Conservation (phyloP, 208 protist species). For the Crithidia brevicula region DNA sequence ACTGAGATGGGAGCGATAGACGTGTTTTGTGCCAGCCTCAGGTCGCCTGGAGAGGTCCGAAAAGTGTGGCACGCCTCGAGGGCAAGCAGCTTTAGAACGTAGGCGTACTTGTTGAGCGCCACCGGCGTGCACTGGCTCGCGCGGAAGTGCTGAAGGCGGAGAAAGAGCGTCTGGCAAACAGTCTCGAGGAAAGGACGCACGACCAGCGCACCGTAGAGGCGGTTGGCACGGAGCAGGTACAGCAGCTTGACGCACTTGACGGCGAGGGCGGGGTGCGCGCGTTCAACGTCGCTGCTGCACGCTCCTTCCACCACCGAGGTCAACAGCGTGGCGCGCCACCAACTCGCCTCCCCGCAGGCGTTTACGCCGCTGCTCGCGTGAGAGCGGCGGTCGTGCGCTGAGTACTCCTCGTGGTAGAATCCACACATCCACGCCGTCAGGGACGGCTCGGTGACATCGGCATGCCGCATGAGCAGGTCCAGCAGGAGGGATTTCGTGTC, state of each 20-base stretch:
- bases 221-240: conserved; percentile 71
- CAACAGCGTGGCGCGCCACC: conserved; percentile 44
- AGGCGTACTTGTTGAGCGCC: conserved; percentile 87
- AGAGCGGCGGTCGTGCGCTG: conserved; percentile 1
- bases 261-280: conserved; percentile 54
- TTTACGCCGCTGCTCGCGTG: neutral
- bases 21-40: conserved; percentile 33
- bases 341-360: conserved; percentile 7
- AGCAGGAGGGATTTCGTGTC: conserved; percentile 77
- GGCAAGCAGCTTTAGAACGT: conserved; percentile 82
- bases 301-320: conserved; percentile 74
- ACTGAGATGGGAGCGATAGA: conserved; percentile 44
- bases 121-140: conserved; percentile 52
- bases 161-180: conserved; percentile 68
- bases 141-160: conserved; percentile 57
- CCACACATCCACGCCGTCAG: conserved; percentile 65
- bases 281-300: conserved; percentile 45
- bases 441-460: conserved; percentile 47
- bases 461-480: conserved; percentile 82
- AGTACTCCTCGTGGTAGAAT: conserved; percentile 33
- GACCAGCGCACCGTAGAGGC: conserved; percentile 47
- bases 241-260: conserved; percentile 86
- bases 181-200: conserved; percentile 58
- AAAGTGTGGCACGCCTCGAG: conserved; percentile 67
- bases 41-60: conserved; percentile 38